These are phyloP conservation scores for Tolypocladium amazonense DNA, from an alignment of 2,329 filamentous ascomycete genomes.

Conservation along the genomic window DNA sequence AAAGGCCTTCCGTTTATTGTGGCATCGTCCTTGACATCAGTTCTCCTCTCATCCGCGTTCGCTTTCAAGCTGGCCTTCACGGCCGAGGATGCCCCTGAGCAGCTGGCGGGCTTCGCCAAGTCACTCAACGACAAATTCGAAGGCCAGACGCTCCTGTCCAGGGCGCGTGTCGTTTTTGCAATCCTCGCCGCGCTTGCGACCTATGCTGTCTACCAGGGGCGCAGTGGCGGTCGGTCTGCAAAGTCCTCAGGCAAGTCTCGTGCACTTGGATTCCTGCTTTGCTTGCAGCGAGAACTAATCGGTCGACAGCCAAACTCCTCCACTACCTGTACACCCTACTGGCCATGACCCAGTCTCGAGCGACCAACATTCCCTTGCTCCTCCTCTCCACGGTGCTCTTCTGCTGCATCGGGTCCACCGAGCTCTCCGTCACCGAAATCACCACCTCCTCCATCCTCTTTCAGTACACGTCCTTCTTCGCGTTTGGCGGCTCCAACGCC, in stretches of 20 bases:
- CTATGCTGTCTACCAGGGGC: conserved; percentile 28
- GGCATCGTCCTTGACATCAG: conserved; percentile 27
- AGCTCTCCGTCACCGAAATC: conserved; percentile 45
- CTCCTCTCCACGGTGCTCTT: conserved; percentile 58
- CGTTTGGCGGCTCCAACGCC: conserved; percentile 81
- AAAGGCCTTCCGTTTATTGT: conserved; percentile 29
- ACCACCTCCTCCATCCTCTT: conserved; percentile 64
- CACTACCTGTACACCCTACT: conserved; percentile 69
- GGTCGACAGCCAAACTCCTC: conserved; percentile 29
- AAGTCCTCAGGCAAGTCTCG: conserved; percentile 16
- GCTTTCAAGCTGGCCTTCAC: conserved; percentile 89
- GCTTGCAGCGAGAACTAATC: neutral
- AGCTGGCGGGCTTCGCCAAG: conserved; percentile 43
- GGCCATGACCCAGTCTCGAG: conserved; percentile 75
- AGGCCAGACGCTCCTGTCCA: conserved; percentile 33
- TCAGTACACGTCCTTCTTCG: conserved; percentile 79
- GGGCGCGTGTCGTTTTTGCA: conserved; percentile 39
- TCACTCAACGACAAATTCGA: conserved; percentile 28
- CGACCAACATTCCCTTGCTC: conserved; percentile 77
- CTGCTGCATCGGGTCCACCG: conserved; percentile 33
- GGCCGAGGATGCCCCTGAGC: conserved; percentile 75
- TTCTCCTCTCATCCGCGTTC: conserved; percentile 45
- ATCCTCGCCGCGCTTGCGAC: conserved; percentile 28
- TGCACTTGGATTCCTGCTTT: neutral
- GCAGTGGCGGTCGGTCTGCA: conserved; percentile 15